Conservation (phyloP, 1,284 basidiomycete genomes). For the Gymnopus androsaceus region DNA sequence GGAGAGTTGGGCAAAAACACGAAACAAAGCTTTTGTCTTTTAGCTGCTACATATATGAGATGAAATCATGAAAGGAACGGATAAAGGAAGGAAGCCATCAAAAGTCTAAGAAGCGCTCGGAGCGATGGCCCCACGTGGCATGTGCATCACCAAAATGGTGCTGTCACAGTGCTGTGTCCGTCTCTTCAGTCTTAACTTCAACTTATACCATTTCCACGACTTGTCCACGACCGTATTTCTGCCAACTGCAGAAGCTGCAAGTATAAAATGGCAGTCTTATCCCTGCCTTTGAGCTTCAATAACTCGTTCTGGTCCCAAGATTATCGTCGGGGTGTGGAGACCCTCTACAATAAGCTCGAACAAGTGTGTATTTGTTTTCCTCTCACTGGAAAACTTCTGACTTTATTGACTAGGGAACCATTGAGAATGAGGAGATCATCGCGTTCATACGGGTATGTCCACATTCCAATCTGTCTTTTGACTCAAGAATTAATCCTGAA, state of each 20-base stretch:
- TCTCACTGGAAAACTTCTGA: slow-evolving; percentile 22
- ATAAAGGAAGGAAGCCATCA: too few species aligned
- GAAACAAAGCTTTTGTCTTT: too few species aligned
- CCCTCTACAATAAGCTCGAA: slow-evolving; percentile 76
- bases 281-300: slow-evolving; percentile 80
- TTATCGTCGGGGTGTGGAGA: slow-evolving; percentile 79
- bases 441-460: slow-evolving; percentile 75
- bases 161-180: too few species aligned
- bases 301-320: slow-evolving; percentile 94
- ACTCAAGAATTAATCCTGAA: slow-evolving; percentile 9
- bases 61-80: too few species aligned
- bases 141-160: too few species aligned
- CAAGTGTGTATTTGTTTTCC: slow-evolving; percentile 51
- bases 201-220: too few species aligned
- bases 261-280: slow-evolving; percentile 74
- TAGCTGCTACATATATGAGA: too few species aligned
- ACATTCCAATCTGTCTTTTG: not conserved
- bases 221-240: too few species aligned
- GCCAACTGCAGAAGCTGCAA: not conserved
- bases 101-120: too few species aligned
- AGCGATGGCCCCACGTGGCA: too few species aligned
- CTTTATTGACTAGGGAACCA: slow-evolving; percentile 53
- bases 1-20: too few species aligned
- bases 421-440: slow-evolving; percentile 81
- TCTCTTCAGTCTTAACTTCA: too few species aligned